A percentile compares a stretch with the other conserved stretches of the same genome.
Conservation (phyloP, 106 monocot genomes). For the Dendrobium catenatum region DNA sequence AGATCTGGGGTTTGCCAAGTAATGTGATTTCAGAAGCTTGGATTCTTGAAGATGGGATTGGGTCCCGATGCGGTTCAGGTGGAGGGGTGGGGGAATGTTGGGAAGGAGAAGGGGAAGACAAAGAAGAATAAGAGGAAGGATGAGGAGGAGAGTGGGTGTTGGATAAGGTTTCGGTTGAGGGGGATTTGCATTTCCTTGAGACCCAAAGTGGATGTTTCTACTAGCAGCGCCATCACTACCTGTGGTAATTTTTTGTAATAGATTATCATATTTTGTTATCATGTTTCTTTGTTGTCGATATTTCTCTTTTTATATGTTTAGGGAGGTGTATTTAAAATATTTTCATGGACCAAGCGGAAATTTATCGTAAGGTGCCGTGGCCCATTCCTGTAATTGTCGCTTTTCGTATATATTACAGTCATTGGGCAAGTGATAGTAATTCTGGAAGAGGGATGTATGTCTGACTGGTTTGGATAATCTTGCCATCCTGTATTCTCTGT, state of each 20-base stretch:
- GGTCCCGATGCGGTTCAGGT: constrained; percentile 23
- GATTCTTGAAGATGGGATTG: constrained; percentile 31
- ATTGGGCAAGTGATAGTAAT: not conserved
- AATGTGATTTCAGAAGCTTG: not conserved
- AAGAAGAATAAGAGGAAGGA: constrained; percentile 12
- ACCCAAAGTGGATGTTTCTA: constrained; percentile 68
- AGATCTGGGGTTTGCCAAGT: not conserved
- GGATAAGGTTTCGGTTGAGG: constrained; percentile 46
- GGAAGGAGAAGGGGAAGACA: constrained; percentile 21
- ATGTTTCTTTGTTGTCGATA: not conserved
- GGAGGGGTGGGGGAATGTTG: constrained; percentile 20
- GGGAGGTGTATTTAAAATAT: not conserved
- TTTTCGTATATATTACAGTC: not conserved
- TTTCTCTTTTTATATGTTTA: not conserved
- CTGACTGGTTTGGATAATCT: not conserved
- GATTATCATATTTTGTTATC: not conserved
- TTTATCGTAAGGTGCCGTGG: not conserved
- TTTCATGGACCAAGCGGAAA: not conserved
- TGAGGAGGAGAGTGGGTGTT: constrained; percentile 46
- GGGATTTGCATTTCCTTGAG: constrained; percentile 63
- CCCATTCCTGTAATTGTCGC: not conserved
- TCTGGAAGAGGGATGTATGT: not conserved
- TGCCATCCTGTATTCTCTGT: not conserved
- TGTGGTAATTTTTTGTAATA: constrained; percentile 36
- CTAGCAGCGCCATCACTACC: constrained; percentile 42